Conservation (phyloP, 371 early-diverging fungal genomes). For the Mucor piriformis region DNA sequence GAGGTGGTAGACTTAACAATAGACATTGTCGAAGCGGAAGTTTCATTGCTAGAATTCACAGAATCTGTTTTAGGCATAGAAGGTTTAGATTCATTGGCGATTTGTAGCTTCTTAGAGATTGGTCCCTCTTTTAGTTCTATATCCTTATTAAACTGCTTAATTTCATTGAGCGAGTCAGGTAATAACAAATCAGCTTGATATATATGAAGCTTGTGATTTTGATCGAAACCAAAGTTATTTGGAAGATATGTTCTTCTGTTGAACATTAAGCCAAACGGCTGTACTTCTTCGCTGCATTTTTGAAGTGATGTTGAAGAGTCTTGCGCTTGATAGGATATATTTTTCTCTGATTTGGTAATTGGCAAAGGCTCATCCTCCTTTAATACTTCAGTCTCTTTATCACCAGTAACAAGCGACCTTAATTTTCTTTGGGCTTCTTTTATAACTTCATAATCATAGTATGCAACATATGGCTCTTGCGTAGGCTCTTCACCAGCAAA, state of each 20-base stretch:
- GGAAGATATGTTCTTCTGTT: conserved; percentile 6
- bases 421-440: conserved; percentile 21
- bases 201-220: conserved; percentile 13
- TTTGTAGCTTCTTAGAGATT: background rate
- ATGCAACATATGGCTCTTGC: background rate
- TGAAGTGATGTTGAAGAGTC: background rate
- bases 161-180: background rate
- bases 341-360: background rate
- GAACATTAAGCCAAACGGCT: conserved; percentile 9
- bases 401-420: conserved; percentile 1
- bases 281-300: background rate
- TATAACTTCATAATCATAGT: conserved; percentile 17
- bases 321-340: background rate
- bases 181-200: conserved; percentile 8
- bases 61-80: background rate
- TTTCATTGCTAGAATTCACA: background rate
- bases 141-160: background rate
- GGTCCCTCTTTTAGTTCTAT: background rate
- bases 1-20: background rate
- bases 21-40: background rate
- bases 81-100: background rate
- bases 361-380: background rate
- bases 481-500: background rate
- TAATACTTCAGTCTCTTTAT: background rate
- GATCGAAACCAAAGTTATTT: conserved; percentile 25